Evolutionary conservation across 345 rosid species (phyloP), one percentile per base, ranked within the genome.

Genomic region (Eucalyptus brandiana): DNA sequence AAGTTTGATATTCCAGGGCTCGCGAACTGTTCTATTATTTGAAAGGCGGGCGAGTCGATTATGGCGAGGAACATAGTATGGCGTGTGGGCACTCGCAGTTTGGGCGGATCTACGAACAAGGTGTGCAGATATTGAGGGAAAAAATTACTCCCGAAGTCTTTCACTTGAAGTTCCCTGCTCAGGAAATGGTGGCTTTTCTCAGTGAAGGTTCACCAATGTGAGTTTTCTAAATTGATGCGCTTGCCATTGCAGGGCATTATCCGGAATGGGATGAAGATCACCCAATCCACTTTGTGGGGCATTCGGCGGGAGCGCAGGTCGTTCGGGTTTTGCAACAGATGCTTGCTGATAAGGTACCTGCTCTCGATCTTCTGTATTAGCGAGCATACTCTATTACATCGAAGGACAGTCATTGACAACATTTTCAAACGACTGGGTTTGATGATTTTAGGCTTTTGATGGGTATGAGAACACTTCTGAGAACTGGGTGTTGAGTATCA

Each of bases 281-380:
- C 89, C 99, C 99, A 9, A 93, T 98, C 91, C 99, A 97, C 89
- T 96, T 98, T 92, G 98, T 98, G 50, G 99, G 99, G 86, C 99
- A 98, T 91, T 98, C 99, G 3, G 99, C 99, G 7, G 99, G 99
- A 87, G 99, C 99, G 45, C 99, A 97, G 93, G 99, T 98, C 40
- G 96, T 97, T 91, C 99, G 99, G 69, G 96, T 97, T 58, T 88
- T 98, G 98, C 99, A 98, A 93, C 99, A 98, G 95, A 97, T 98
- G 99, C 98, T 98, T 12, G 97, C 98, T 26, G 97, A 97, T 62
- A 96, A 98, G 97, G 99, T 96, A 40, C 93, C 58, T 53, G 26
- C 58, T 88, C 30, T 87, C 24, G 47, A 76, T 37, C 83, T 76
- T 72, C 26, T 23, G 44, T 1, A 72, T 19, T 37, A 19, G 81